Base-by-base conservation (phyloP, 305 asterid genomes). In the Lippia alba region DNA sequence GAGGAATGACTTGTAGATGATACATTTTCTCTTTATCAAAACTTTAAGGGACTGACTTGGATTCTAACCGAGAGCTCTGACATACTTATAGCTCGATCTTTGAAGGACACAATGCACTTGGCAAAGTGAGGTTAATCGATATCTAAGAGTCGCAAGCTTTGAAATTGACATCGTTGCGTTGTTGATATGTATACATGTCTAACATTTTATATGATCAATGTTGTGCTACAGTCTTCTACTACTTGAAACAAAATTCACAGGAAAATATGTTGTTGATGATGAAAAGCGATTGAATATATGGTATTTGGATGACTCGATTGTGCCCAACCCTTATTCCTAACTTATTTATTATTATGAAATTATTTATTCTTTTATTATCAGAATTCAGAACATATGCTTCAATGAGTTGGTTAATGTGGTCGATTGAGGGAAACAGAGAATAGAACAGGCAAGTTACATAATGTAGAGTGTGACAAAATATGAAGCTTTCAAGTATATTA, bases 31-130 rank as follows among this genome's bases (percentile, higher is more conserved):
- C 32, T 66, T 73, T 77, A 51, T 51, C 70, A 14, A 36, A 70
- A 58, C 56, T 32, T 30, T 70, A 75, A 73, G 74, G 62, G 74
- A 65, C 81, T 76, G 77, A 17, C 74, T 41, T 61, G 77, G 74
- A 80, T 70, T 67, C 41, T 76, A 57, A 66, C 61, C 30, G 39
- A 61, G 53, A 67, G 78, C 20, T 41, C 51, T 65, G 63, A 60
- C 76, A 62, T 51, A 53, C 62, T 60, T 50, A 60, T 59, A 49
- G 76, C 61, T 51, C 61, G 61, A 67, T 67, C 49, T 65, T 81
- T n/a, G 48, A 76, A 75, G 71, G 72, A 67, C 56, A 74, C 54
- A 36, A 56, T 58, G 71, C 41, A 58, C 36, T 54, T 62, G 53
- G 56, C 57, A 39, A 56, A 41, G 50, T 2, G 66, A 77, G 72